These are phyloP conservation scores for Ichthyophonus hoferi DNA, from an alignment of 208 protist species.

Conservation along the genomic window DNA sequence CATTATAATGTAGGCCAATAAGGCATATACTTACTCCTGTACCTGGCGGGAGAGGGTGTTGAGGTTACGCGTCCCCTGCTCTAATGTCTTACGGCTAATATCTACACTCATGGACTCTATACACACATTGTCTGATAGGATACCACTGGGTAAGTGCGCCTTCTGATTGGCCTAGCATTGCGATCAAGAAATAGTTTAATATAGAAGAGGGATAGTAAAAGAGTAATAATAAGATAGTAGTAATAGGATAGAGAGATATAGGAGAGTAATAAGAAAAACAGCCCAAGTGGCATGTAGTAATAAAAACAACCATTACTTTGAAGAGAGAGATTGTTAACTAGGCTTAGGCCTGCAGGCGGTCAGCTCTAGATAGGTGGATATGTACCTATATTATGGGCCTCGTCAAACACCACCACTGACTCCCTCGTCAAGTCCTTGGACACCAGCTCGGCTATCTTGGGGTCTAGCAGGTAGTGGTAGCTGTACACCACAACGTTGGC, in stretches of 20 bases:
- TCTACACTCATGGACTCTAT: constrained; percentile 94
- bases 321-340: too few species aligned
- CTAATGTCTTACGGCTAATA: constrained; percentile 79
- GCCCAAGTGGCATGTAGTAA: too few species aligned
- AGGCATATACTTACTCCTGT: not conserved
- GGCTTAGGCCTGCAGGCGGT: too few species aligned
- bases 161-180: too few species aligned
- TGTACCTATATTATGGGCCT: constrained; percentile 98
- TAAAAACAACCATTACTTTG: too few species aligned
- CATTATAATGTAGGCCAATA: not conserved
- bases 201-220: too few species aligned
- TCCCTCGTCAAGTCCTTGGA: constrained; percentile 80
- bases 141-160: too few species aligned
- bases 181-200: too few species aligned
- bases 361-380: too few species aligned
- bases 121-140: constrained; percentile 89
- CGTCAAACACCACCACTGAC: constrained; percentile 96
- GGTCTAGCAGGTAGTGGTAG: constrained; percentile 97
- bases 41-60: constrained; percentile 32
- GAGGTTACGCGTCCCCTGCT: constrained; percentile 60
- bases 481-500: constrained; percentile 96
- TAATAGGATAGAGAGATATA: too few species aligned
- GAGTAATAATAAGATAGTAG: too few species aligned
- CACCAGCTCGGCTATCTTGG: constrained; percentile 87
- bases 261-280: too few species aligned